These are phyloP conservation scores for Colletotrichum scovillei DNA, from an alignment of 2,329 filamentous ascomycete genomes.

Conservation along the genomic window DNA sequence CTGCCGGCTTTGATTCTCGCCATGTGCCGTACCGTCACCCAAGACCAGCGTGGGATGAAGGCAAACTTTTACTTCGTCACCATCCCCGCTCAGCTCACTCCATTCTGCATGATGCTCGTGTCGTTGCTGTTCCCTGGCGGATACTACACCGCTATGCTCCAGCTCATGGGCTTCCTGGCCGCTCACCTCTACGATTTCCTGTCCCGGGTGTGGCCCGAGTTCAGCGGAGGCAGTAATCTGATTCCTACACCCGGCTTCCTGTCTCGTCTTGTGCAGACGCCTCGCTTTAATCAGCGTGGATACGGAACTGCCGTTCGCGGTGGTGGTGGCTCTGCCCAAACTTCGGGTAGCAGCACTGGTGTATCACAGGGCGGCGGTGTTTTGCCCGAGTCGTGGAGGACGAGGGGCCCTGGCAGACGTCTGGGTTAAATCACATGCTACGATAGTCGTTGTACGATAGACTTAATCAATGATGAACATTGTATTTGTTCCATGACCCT, in stretches of 20 bases:
- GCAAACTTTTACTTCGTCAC: conserved; percentile 85
- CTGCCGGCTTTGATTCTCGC: conserved; percentile 79
- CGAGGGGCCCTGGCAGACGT: conserved; percentile 70
- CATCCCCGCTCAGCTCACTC: conserved; percentile 84
- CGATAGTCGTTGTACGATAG: background rate
- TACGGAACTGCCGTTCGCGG: conserved; percentile 73
- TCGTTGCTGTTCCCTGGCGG: conserved; percentile 75
- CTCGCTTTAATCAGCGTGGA: conserved; percentile 58
- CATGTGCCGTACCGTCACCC: conserved; percentile 84
- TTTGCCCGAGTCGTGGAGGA: conserved; percentile 73
- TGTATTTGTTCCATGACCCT: conserved; percentile 21
- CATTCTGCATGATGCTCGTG: conserved; percentile 81
- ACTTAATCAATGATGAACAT: conserved; percentile 32
- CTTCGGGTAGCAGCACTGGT: conserved; percentile 55
- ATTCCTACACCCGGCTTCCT: conserved; percentile 81
- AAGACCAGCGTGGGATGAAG: conserved; percentile 84
- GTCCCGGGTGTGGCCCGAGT: conserved; percentile 87
- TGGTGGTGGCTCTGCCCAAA: conserved; percentile 37
- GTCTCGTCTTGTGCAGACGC: conserved; percentile 71
- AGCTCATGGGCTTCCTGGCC: conserved; percentile 83
- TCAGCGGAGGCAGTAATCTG: conserved; percentile 84
- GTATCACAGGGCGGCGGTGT: conserved; percentile 57
- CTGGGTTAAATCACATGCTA: conserved; percentile 54
- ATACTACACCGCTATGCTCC: conserved; percentile 65
- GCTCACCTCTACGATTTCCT: conserved; percentile 94